Base-by-base conservation (phyloP, 305 asterid genomes). In the Rubia peregrina region DNA sequence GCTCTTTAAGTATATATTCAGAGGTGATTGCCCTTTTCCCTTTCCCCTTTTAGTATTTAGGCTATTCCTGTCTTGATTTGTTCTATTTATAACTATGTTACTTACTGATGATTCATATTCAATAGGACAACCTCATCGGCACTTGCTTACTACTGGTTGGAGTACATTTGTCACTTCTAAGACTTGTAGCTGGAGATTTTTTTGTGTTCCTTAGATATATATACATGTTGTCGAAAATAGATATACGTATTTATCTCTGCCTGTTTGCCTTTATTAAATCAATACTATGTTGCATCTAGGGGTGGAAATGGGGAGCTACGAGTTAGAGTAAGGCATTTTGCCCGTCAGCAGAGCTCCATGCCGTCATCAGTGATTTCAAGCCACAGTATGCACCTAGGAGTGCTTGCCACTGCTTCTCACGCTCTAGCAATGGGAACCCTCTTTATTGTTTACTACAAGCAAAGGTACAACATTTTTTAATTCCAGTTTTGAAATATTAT, bases 121-220 rank as follows among this genome's bases (percentile, higher is more conserved):
- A 78, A 68, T 86, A 94, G 98, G 98, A 65, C 99, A 94, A 82
- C 99, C 99, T 56, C 87, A 95, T 66, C 87, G 99, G 79, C 98
- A 94, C 82, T 83, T 94, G 84, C 95, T 94, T 53, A 94, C 99
- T 13, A 91, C 99, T 7, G 99, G 99, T 13, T 94, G 99, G 99
- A 94, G 99, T 79, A 85, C 96, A 5, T 94, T 91, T 76, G 98
- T 94, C 43, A 87, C 96, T 68, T 88, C 96, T 4, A 94, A 94
- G 92, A 85, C 83, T 94, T 81, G 91, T 83, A 38, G 95, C 99
- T 38, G 97, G 99, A 11, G 99, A 94, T 79, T 88, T 96, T 56
- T 91, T 94, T 78, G 90, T 94, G 69, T 94, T 94, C 73, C 81
- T 94, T 74, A 91, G 99, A 98, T 93, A 82, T 66, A 63, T 57